These are phyloP conservation scores for Hypholoma sublateritium DNA, from an alignment of 768 basidiomycete genomes.

Conservation along the genomic window DNA sequence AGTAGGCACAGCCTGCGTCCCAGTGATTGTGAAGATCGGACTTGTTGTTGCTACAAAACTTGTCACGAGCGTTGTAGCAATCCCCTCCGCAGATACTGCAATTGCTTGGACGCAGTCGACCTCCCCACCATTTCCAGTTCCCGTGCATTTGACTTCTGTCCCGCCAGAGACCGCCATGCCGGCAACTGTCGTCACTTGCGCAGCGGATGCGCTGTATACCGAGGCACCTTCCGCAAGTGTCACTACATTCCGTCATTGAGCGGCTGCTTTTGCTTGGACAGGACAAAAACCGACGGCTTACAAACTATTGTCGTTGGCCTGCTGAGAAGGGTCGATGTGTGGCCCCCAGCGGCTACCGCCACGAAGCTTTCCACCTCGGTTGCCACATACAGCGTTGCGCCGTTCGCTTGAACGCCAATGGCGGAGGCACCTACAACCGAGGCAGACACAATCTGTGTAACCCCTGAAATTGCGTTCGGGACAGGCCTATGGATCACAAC, in stretches of 20 bases:
- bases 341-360: neutral
- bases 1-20: neutral
- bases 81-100: neutral
- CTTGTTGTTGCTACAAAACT: neutral
- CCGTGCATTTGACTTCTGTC: neutral
- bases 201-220: neutral
- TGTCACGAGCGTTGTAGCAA: neutral
- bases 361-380: conserved; percentile 2
- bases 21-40: neutral
- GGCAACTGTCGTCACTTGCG: neutral
- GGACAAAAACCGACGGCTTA: neutral
- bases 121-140: neutral
- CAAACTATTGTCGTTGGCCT: neutral
- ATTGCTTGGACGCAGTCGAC: neutral
- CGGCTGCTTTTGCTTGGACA: neutral
- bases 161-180: neutral
- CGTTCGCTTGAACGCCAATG: neutral
- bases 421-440: neutral
- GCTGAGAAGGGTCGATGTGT: neutral
- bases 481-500: neutral
- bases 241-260: neutral
- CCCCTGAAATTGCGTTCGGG: neutral
- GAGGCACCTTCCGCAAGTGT: neutral
- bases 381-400: neutral
- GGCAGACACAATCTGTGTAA: neutral